phyloP scores from a whole-genome alignment of 73 alveolate species.

The Urostyla sp. region DNA sequence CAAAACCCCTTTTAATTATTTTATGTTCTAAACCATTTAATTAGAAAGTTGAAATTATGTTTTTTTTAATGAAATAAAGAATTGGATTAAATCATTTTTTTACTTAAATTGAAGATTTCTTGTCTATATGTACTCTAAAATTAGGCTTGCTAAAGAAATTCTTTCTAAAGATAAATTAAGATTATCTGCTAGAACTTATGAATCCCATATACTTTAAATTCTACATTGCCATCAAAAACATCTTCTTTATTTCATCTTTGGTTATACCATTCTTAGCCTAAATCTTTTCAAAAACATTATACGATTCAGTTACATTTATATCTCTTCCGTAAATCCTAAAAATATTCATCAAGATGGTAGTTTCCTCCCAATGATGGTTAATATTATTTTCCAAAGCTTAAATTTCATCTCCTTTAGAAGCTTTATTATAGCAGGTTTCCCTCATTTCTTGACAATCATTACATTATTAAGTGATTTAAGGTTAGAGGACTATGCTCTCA shows the following conservation, averaged over 20 bases:
- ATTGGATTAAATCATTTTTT: too few relatives aligned
- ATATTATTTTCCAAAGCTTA: not conserved
- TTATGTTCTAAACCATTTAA: too few relatives aligned
- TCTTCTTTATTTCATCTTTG: not conserved
- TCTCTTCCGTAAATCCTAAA: constrained; percentile 59
- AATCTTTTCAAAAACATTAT: constrained; percentile 7
- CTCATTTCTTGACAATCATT: not conserved
- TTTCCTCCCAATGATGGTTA: constrained; percentile 27
- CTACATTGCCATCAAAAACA: constrained; percentile 54
- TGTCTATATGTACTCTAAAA: too few relatives aligned
- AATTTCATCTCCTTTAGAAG: not conserved
- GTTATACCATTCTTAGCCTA: constrained; percentile 9
- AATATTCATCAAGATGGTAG: constrained; percentile 39
- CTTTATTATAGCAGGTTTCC: not conserved
- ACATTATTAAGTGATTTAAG: not conserved
- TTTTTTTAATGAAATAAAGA: too few relatives aligned
- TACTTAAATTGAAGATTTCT: too few relatives aligned
- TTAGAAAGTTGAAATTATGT: too few relatives aligned
- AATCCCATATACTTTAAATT: constrained; percentile 70
- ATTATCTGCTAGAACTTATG: constrained; percentile 56
- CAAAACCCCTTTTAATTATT: too few relatives aligned
- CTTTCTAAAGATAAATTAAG: constrained; percentile 58
- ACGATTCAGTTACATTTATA: constrained; percentile 54
- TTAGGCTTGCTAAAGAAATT: constrained; percentile 66
- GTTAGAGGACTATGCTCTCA: constrained; percentile 42